Evolutionary conservation across 1,284 basidiomycete genomes (phyloP).

Genomic region (Rhodofomes roseus): DNA sequence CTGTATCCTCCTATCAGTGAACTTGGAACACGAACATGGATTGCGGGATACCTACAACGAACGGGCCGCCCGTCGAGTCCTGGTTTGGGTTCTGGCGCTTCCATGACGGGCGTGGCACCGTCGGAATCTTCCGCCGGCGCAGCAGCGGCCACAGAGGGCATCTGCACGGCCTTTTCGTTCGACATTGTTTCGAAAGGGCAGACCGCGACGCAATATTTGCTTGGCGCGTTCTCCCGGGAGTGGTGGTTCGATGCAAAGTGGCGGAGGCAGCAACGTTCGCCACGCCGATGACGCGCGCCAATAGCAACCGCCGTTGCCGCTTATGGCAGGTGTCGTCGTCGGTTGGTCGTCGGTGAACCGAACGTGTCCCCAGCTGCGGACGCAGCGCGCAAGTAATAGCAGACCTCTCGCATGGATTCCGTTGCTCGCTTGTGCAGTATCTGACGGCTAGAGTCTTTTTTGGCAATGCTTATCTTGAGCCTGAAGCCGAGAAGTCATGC

Average conservation of each 20-base stretch:
- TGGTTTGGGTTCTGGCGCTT: slow-evolving; percentile 22
- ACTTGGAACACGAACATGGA: neutral
- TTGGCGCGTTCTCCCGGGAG: neutral
- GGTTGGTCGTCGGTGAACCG: neutral
- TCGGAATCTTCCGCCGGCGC: slow-evolving; percentile 27
- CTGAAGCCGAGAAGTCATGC: too few relatives aligned
- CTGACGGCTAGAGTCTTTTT: too few relatives aligned
- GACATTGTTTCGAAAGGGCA: slow-evolving; percentile 7
- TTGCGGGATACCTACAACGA: slow-evolving; percentile 23
- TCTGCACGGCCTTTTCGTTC: slow-evolving; percentile 11
- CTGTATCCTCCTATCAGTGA: slow-evolving; percentile 11
- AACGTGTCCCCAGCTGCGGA: too few relatives aligned
- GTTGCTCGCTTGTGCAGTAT: neutral
- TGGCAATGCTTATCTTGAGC: too few relatives aligned
- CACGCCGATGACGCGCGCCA: neutral
- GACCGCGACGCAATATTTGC: neutral
- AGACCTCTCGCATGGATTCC: neutral
- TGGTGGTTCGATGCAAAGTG: neutral
- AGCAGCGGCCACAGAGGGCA: slow-evolving; percentile 6
- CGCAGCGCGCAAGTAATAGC: neutral
- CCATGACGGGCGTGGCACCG: slow-evolving; percentile 9
- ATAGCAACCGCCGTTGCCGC: neutral
- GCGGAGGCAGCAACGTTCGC: neutral
- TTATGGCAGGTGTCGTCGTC: neutral
- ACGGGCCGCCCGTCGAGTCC: slow-evolving; percentile 27